A percentile compares a stretch with the other conserved stretches of the same genome.
phyloP scores from a whole-genome alignment of 2,329 filamentous ascomycete species.

The Paradendryphiella salina region DNA sequence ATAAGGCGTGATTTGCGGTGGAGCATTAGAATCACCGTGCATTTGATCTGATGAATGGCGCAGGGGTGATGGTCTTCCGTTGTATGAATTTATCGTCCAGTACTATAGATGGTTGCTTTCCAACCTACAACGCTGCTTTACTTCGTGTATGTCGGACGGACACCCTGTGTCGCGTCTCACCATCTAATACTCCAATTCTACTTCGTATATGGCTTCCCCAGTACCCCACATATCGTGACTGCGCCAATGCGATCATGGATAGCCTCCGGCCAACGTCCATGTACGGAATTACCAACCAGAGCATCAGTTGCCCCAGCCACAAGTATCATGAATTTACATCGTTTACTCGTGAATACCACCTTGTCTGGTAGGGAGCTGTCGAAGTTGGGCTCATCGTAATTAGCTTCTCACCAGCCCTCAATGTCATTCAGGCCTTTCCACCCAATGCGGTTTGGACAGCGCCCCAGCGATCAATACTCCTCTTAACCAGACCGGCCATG shows the following conservation, averaged over 20 bases:
- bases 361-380: not conserved
- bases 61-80: no score
- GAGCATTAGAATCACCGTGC: not conserved
- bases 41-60: no score
- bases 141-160: no score
- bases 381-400: no score
- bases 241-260: not conserved
- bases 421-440: slow-evolving; percentile 13
- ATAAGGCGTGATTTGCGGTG: not conserved
- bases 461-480: slow-evolving; percentile 67
- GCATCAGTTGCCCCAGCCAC: not conserved
- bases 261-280: not conserved
- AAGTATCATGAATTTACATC: not conserved
- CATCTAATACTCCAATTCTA: not conserved
- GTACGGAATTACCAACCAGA: not conserved
- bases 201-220: not conserved
- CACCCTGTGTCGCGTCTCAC: not conserved
- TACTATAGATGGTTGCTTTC: no score
- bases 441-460: slow-evolving; percentile 52
- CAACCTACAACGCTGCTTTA: no score
- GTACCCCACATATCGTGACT: not conserved
- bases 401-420: not conserved
- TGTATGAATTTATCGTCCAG: no score
- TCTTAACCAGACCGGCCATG: slow-evolving; percentile 61
- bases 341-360: not conserved